These are phyloP conservation scores for Hypoxylon perforatum DNA, from an alignment of 495 filamentous ascomycete species.

Conservation along the genomic window DNA sequence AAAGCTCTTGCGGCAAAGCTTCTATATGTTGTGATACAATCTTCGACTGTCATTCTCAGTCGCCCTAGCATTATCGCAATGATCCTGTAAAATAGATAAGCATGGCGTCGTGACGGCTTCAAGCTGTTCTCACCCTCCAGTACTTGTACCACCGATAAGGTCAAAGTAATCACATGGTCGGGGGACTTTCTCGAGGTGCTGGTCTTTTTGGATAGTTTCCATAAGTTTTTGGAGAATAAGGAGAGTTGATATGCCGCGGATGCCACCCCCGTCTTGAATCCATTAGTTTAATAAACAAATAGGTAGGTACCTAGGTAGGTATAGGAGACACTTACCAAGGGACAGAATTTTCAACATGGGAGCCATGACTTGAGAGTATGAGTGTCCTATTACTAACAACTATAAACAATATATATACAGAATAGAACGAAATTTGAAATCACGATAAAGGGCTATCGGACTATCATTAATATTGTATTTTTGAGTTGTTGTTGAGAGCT, in stretches of 20 bases:
- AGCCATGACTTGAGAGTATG: no score
- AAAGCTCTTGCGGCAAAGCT: not conserved
- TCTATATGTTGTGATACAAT: not conserved
- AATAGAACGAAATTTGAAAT: no score
- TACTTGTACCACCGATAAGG: conserved; percentile 53
- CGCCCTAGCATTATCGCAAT: conserved; percentile 52
- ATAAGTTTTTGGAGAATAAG: not conserved
- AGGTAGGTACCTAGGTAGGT: no score
- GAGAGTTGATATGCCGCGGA: not conserved
- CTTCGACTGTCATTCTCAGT: conserved; percentile 43
- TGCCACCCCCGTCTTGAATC: not conserved
- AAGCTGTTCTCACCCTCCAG: conserved; percentile 48
- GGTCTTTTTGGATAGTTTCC: conserved; percentile 27
- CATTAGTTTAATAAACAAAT: no score
- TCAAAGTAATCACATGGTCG: conserved; percentile 54
- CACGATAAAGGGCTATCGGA: no score
- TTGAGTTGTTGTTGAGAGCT: no score
- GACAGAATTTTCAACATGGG: no score
- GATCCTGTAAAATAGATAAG: conserved; percentile 27
- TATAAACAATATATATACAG: no score
- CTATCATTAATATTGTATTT: no score
- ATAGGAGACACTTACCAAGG: no score
- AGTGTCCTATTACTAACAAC: no score
- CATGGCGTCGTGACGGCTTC: not conserved
- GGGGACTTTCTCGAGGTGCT: conserved; percentile 30